Base-by-base conservation (phyloP, 169 alveolate species). In the Cryptosporidium canis region DNA sequence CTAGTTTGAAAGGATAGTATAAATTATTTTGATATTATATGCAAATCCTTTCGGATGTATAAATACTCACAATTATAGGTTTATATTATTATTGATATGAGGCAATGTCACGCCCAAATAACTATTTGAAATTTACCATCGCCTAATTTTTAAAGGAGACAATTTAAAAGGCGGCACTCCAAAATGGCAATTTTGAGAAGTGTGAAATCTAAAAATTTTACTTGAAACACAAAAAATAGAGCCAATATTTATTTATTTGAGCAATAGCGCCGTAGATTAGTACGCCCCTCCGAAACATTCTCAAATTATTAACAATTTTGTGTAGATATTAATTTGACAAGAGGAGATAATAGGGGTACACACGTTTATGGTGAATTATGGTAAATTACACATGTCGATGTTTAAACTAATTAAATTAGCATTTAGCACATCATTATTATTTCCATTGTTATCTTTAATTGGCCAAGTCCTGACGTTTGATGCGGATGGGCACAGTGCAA, bases 401-500 rank as follows among this genome's bases (percentile, higher is more conserved):
- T 31, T 61, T 61, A 21, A 29, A n/a, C 31, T 44, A 61, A 61
- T 61, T 31, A 61, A 61, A 61, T 61, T 16, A 12, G 6, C 68
- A 16, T 18, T 61, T 29, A 2, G 27, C n/a, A 16, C 27, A 29
- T 61, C 27, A 31, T 39, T 66, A 12, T 31, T 61, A 1, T 33
- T 61, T 14, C 14, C 9, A 11, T 56, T 56, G n/a, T 24, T 1
- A 24, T 3, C 37, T 31, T 24, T 66, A 11, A 41, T 29, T 18
- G 66, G 41, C 16, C 77, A 29, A 43, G 92, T 39, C 37, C 16
- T 29, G 18, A 66, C 92, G 18, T 90, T 90, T 66, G 92, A 90
- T 66, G 82, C 71, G 48, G 92, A 85, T 41, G 92, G 92, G 21
- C 92, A 90, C 66, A 83, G 83, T 58, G 92, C 92, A n/a, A 85